Evolutionary conservation across 345 rosid species (phyloP), one percentile per base, ranked within the genome.

Genomic region (Moricandia moricandioides): DNA sequence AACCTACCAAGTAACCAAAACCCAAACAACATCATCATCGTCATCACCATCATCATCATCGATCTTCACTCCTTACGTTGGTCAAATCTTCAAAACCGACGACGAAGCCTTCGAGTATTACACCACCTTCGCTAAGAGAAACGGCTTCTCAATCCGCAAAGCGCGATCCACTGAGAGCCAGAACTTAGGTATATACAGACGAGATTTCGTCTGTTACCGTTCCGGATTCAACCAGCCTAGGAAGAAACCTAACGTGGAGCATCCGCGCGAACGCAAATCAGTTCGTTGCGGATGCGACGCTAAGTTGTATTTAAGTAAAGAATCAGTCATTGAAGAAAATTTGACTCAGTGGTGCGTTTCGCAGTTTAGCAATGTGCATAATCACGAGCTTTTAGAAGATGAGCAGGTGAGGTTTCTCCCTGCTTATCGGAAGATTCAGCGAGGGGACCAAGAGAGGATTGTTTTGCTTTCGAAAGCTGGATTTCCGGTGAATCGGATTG

Each of bases 241-340:
- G 34, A 94, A 94, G 85, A 91, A 90, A 85, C 88, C 91, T 24
- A 85, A 88, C 29, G 98, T 88, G 10, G 96, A 88, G 81, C 98
- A 90, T 73, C 98, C 93, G 6, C 80, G 98, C n/a, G 98, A 91
- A 52, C 86, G 97, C 40, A 91, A 91, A 67, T 94, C 97, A 0
- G 95, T 91, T 52, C 84, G 98, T 9, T 91, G 97, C 62, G 98
- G 98, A 55, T 94, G 98, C 61, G 98, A 94, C 83, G 91, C 93
- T 4, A 94, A 94, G 78, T 55, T 94, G 39, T 94, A 91, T 78
- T 72, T 94, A 77, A 88, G 93, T 3, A 91, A 91, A 76, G 93
- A 94, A 29, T 29, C 31, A 78, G 72, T 89, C 63, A 85, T 83
- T 70, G 75, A 21, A 21, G 24, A 29, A 3, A 29, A 29, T 29